phyloP scores from a whole-genome alignment of 257 asterid genomes.

The Avicennia marina region DNA sequence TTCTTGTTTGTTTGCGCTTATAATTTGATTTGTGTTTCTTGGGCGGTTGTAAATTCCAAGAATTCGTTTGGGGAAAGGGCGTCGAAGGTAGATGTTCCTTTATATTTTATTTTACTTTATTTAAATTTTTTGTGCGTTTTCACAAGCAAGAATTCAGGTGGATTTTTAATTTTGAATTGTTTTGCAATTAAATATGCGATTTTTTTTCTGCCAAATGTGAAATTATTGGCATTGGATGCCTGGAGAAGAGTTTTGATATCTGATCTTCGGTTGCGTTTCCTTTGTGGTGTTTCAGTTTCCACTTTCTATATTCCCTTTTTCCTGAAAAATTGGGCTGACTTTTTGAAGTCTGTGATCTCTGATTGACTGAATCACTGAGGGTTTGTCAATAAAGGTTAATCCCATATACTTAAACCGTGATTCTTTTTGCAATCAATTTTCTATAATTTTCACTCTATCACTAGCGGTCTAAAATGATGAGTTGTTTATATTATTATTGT shows the following conservation, averaged over 20 bases:
- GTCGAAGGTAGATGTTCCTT: not conserved
- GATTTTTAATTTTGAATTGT: too few relatives aligned
- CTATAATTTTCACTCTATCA: not conserved
- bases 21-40: constrained; percentile 8
- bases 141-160: not conserved
- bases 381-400: constrained; percentile 3
- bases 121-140: not conserved
- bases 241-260: too few relatives aligned
- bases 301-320: not conserved
- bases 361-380: constrained; percentile 22
- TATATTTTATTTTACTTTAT: not conserved
- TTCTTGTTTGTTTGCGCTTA: constrained; percentile 12
- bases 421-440: not conserved
- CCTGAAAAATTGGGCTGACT: constrained; percentile 6
- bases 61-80: not conserved
- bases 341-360: constrained; percentile 8
- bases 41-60: not conserved
- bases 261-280: constrained; percentile 20
- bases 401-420: not conserved
- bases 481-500: too few relatives aligned
- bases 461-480: not conserved
- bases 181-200: too few relatives aligned
- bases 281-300: constrained; percentile 9
- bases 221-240: too few relatives aligned
- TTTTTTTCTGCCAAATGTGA: not conserved